These are phyloP conservation scores for Boletellus sp. DNA, from an alignment of 768 basidiomycete genomes.

Conservation along the genomic window DNA sequence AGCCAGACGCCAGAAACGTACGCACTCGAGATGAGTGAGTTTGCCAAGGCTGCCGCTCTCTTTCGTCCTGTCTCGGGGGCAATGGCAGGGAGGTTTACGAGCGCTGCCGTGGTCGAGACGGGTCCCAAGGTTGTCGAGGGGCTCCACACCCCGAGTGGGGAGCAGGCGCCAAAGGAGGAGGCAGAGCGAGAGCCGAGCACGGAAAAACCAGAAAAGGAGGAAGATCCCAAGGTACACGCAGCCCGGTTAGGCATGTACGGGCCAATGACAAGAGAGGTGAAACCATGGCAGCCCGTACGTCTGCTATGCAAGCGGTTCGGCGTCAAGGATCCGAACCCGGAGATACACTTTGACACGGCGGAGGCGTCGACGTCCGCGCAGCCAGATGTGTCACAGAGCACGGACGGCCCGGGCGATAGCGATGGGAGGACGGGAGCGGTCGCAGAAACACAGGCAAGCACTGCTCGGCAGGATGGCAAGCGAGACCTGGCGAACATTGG, in stretches of 20 bases:
- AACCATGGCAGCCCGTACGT: conserved; percentile 75
- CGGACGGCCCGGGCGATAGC: conserved; percentile 1
- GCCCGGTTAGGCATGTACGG: conserved; percentile 90
- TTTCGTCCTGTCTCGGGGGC: conserved; percentile 91
- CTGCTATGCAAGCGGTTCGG: conserved; percentile 93
- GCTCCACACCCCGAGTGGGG: conserved; percentile 53
- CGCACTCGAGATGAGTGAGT: conserved; percentile 81
- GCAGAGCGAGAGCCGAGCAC: conserved; percentile 41
- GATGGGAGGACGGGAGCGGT: background rate
- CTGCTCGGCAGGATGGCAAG: conserved; percentile 22
- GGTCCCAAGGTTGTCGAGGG: conserved; percentile 65
- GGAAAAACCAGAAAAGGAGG: conserved; percentile 46
- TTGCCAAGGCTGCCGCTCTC: conserved; percentile 79
- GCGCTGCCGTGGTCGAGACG: conserved; percentile 65
- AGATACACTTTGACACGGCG: conserved; percentile 34
- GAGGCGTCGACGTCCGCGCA: conserved; percentile 22
- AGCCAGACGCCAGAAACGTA: conserved; percentile 65
- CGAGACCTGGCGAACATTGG: conserved; percentile 81
- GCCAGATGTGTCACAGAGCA: conserved; percentile 9
- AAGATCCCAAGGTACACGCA: conserved; percentile 76
- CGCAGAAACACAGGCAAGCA: background rate
- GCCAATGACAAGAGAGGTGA: conserved; percentile 70
- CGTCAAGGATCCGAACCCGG: conserved; percentile 81
- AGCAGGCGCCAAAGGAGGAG: conserved; percentile 32
- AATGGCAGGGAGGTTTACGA: conserved; percentile 94